Percentiles rank a stretch among this genome's conserved stretches.
Evolutionary conservation across 331 rosid species (phyloP).

Genomic region (Phaseolus coccineus): DNA sequence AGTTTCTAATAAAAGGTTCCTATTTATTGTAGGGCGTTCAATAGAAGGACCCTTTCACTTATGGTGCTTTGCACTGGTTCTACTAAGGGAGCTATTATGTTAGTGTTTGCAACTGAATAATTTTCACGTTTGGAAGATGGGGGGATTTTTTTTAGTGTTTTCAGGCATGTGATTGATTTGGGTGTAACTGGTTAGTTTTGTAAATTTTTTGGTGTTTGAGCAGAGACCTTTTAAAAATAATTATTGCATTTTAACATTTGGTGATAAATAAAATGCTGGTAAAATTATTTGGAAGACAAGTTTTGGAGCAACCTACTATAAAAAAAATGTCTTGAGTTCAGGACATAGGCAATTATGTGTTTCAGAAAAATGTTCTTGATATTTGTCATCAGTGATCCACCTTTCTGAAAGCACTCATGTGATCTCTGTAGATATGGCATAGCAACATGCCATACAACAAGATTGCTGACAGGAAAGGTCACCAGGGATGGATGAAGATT

Average conservation of each 20-base stretch:
- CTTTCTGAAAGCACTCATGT: constrained; percentile 31
- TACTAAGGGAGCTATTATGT: background rate
- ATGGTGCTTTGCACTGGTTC: constrained; percentile 13
- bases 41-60: background rate
- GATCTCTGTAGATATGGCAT: constrained; percentile 82
- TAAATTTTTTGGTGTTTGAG: constrained; percentile 29
- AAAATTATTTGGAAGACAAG: background rate
- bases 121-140: background rate
- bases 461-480: constrained; percentile 99
- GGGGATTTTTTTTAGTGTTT: background rate
- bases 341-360: background rate
- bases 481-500: constrained; percentile 98
- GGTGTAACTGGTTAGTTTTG: constrained; percentile 12
- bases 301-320: background rate
- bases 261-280: constrained; percentile 13
- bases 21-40: background rate
- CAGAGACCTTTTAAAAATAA: background rate
- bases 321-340: background rate
- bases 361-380: constrained; percentile 20
- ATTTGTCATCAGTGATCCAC: constrained; percentile 24
- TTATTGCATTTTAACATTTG: background rate
- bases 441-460: constrained; percentile 96
- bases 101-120: background rate
- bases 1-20: background rate
- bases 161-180: background rate